Evolutionary conservation across 2,329 filamentous ascomycete species (phyloP), one percentile per base, ranked within the genome.

Genomic region (Celoporthe dispersa): DNA sequence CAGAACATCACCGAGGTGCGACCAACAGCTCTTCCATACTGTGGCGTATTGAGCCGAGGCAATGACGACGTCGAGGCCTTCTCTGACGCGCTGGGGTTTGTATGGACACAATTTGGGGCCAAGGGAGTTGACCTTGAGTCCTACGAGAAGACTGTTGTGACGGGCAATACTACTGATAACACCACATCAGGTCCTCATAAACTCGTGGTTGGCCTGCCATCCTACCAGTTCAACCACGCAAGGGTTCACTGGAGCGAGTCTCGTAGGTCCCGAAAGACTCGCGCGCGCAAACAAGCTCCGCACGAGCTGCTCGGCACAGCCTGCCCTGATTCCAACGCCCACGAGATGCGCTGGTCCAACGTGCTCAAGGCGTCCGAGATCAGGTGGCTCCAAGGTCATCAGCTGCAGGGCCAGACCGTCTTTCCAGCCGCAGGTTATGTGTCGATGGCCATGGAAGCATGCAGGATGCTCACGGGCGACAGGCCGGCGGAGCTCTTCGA

Each of bases 371-470:
- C 73, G 0, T 61, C 67, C 0, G 76, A 80, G 35, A 68, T 79
- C 1, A 73, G 76, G 0, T 85, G 84, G 84, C 72, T 85, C 1
- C 53, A 72, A 0, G 79, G 82, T 6, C 83, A 86, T 39, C 68
- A 72, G 7, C 25, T 77, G 22, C 76, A 80, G 22, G 75, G 76
- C 0, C 73, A 81, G 19, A 73, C 78, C 16, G 74, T 85, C 0
- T 84, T 83, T 41, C 83, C 84, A 0, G 78, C 73, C 0, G 72
- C 76, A 0, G 75, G 73, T 0, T 77, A 75, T 53, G 70, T 73
- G 31, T 68, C 72, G 9, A 72, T 69, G 66, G 74, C 72, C 1
- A 8, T 77, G 0, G 75, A 78, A 31, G 74, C 77, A 7, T 35
- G 33, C 25, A 14, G 39, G 19, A 12, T 31, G 9, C 25, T 64